These are phyloP conservation scores for Schizopora paradoxa DNA, from an alignment of 1,284 basidiomycete genomes.

Conservation along the genomic window DNA sequence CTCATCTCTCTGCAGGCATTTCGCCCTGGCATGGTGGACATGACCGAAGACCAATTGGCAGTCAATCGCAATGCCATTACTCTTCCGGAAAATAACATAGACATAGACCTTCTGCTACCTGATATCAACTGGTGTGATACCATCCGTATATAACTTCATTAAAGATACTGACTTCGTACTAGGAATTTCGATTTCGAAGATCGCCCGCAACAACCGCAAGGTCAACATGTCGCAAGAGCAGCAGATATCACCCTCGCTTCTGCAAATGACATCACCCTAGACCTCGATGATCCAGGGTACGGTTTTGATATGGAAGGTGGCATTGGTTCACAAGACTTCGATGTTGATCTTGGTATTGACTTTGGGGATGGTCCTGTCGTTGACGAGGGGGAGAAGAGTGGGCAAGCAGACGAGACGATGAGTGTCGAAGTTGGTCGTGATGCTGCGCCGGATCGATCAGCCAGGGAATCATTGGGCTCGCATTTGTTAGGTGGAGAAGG, in stretches of 20 bases:
- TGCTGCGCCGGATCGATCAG: conserved; percentile 41
- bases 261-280: conserved; percentile 56
- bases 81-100: conserved; percentile 66
- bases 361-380: conserved; percentile 54
- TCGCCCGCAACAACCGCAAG: conserved; percentile 57
- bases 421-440: conserved; percentile 76
- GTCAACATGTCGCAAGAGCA: conserved; percentile 74
- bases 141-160: neutral
- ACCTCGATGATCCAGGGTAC: conserved; percentile 52
- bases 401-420: conserved; percentile 42
- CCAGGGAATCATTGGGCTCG: conserved; percentile 55
- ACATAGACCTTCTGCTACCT: conserved; percentile 81
- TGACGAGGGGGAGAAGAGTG: conserved; percentile 30
- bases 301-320: conserved; percentile 74
- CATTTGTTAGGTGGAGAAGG: conserved; percentile 45
- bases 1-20: conserved; percentile 68
- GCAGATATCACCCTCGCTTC: conserved; percentile 81
- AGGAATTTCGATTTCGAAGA: conserved; percentile 77
- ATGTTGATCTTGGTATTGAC: conserved; percentile 67
- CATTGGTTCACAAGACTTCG: conserved; percentile 82
- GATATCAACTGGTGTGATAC: conserved; percentile 70
- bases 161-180: neutral
- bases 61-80: conserved; percentile 87
- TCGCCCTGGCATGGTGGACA: conserved; percentile 89
- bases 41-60: conserved; percentile 89